Percentiles rank a stretch among this genome's conserved stretches.
phyloP scores from a whole-genome alignment of 441 rosid genomes.

The Euphorbia celastroides region DNA sequence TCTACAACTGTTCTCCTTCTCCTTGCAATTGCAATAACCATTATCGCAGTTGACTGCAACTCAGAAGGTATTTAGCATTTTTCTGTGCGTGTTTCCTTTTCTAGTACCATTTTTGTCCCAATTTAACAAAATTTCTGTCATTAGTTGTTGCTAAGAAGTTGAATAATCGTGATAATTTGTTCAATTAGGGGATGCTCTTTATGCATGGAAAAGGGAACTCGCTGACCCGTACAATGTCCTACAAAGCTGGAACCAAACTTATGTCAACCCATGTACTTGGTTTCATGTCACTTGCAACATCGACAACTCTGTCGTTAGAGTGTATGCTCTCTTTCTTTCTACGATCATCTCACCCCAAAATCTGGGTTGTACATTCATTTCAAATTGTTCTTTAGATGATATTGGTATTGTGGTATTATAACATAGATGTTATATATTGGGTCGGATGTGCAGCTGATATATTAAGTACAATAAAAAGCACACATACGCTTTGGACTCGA shows the following conservation, averaged over 20 bases:
- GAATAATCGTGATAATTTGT: background rate
- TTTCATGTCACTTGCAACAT: conserved; percentile 31
- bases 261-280: conserved; percentile 44
- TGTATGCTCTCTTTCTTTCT: conserved; percentile 22
- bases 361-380: too few relatives aligned
- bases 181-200: conserved; percentile 31
- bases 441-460: too few relatives aligned
- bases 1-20: conserved; percentile 14
- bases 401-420: too few relatives aligned
- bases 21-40: conserved; percentile 12
- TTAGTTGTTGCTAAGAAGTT: background rate
- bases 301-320: conserved; percentile 18
- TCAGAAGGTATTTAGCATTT: conserved; percentile 32
- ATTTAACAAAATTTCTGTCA: background rate
- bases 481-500: too few relatives aligned
- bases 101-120: background rate
- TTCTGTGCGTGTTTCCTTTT: too few relatives aligned
- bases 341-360: too few relatives aligned
- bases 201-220: conserved; percentile 23
- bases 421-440: too few relatives aligned
- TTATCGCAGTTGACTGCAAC: conserved; percentile 24
- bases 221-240: conserved; percentile 31
- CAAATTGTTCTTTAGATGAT: background rate
- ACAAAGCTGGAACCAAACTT: conserved; percentile 34
- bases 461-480: too few relatives aligned